Evolutionary conservation across 108 stramenopile species (phyloP).

Genomic region (Schizochytrium sp.): DNA sequence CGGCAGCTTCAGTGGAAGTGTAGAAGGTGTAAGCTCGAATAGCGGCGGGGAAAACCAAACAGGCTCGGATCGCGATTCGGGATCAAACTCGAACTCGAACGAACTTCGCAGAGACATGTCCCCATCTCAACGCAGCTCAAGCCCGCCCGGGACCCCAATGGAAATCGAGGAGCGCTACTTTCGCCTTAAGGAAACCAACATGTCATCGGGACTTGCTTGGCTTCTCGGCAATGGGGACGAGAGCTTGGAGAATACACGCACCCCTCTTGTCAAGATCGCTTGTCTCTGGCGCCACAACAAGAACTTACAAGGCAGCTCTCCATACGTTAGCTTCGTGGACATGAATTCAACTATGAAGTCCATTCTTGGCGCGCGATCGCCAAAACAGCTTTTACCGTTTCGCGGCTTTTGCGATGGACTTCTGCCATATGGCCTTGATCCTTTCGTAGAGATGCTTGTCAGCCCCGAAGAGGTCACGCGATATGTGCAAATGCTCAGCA

Average conservation of each 20-base stretch:
- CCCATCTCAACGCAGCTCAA: background rate
- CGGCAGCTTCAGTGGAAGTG: slow-evolving; percentile 25
- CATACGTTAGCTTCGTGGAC: slow-evolving; percentile 36
- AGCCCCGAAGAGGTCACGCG: slow-evolving; percentile 51
- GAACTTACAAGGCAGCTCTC: background rate
- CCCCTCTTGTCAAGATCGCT: slow-evolving; percentile 12
- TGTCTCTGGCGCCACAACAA: slow-evolving; percentile 16
- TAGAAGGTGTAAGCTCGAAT: slow-evolving; percentile 13
- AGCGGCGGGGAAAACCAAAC: background rate
- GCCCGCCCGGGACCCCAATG: slow-evolving; percentile 15
- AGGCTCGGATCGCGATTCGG: slow-evolving; percentile 8
- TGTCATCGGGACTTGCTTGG: slow-evolving; percentile 20
- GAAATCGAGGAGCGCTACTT: slow-evolving; percentile 43
- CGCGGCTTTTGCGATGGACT: slow-evolving; percentile 19
- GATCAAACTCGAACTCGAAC: background rate
- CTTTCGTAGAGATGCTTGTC: slow-evolving; percentile 16
- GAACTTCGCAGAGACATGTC: background rate
- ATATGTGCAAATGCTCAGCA: background rate
- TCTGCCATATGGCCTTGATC: background rate
- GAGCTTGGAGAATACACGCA: background rate
- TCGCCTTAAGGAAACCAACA: slow-evolving; percentile 11
- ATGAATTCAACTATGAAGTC: background rate
- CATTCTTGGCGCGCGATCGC: background rate
- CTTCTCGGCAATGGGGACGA: slow-evolving; percentile 31
- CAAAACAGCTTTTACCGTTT: background rate